Evolutionary conservation across 169 alveolate genomes (phyloP), one percentile per base, ranked within the genome.

Genomic region (Plasmodium knowlesi): DNA sequence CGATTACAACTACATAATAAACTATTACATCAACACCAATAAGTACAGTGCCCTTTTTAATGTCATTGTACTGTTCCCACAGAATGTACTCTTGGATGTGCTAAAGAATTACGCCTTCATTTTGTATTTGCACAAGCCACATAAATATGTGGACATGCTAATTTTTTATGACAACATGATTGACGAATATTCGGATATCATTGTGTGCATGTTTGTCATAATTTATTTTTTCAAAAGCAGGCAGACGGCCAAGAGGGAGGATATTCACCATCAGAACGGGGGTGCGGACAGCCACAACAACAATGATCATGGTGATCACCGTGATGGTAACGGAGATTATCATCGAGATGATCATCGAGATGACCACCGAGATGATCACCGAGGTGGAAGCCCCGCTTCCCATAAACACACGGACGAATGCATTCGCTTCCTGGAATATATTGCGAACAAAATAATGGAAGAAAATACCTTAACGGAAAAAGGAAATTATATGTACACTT

Each of bases 401-500:
- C 83, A 80, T 5, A 79, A 41, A 67, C 94, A 80, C 19, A 79
- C 84, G 12, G 82, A 89, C 16, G 95, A 67, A 82, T 91, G 95
- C 53, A 91, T 91, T 37, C 53, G 80, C 12, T 91, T 71, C 76
- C 73, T 91, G 46, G 95, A 91, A 82, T 76, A 91, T 50, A 50
- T 50, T 3, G 37, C 86, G 19, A 71, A 91, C 72, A 91, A 82
- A 91, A 34, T 91, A 25, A 91, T 91, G 22, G 92, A 91, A 71
- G 95, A 91, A 43, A 91, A 22, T 57, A 3, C 82, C 3, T 12
- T 81, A n/a, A 91, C 82, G 53, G 84, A 91, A 91, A 91, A 72
- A 41, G 95, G 81, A 67, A 91, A 82, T 57, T 91, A 91, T 34
- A 73, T 91, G 5, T 91, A 91, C 88, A 91, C 95, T 8, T 91